Evolutionary conservation across 257 asterid genomes (phyloP), one percentile per base, ranked within the genome.

Genomic region (Solanum sparsipilum): DNA sequence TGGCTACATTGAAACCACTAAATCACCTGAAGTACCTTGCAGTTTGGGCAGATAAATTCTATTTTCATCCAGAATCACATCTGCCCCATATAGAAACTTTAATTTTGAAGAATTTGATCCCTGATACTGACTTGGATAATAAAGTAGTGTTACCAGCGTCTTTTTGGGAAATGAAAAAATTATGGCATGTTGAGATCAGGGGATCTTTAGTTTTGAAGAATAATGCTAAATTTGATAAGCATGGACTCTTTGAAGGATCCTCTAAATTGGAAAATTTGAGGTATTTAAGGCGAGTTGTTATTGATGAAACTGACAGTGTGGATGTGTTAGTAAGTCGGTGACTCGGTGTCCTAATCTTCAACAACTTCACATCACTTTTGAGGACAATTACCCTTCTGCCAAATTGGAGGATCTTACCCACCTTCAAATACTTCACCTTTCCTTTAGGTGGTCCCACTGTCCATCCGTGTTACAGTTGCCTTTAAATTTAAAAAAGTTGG

Each of bases 381-480:
- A 52, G 23, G 65, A 7, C 4, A 58, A 21, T 72, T 34, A 16
- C 13, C 3, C 31, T 5, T 3, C 36, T 78, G 25, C 3, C 63
- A 78, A 39, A 41, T 78, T 13, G 36, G 84, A 78, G 13, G 46
- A 10, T n/a, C 63, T 41, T 41, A n/a, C 36, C 13, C 84, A 78
- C n/a, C 84, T 78, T 41, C 63, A 13, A 13, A 2, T 4, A n/a
- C 84, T 76, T 76, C 21, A 3, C 84, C 23, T 76, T 76, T 23
- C 4, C 60, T 63, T 23, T 63, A 0, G 1, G 18, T 0, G 2
- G 1, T 4, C 9, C n/a, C 0, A 10, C 7, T 2, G 2, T 76
- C 13, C 15, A 39, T 39, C 23, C 1, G 13, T 12, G n/a, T 13
- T 76, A 39, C 13, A 76, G 3, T 39, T 78, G 63, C 63, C 63